Percentiles rank a stretch among this genome's conserved stretches.
Evolutionary conservation across 331 rosid genomes (phyloP).

Genomic region (Acacia pycnantha): DNA sequence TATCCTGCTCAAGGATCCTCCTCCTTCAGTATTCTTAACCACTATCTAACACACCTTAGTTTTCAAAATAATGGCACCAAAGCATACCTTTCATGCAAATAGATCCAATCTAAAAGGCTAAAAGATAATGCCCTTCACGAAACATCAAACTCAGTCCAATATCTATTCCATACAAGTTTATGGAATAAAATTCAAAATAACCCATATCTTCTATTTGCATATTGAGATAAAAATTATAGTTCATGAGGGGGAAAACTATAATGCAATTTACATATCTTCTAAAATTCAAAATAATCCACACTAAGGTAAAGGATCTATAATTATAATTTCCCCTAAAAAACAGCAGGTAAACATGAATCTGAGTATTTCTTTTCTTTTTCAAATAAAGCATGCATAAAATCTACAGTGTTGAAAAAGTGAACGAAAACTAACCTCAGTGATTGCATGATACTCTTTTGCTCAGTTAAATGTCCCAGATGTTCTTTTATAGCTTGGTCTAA

Average conservation of each 20-base stretch:
- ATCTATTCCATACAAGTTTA: background rate
- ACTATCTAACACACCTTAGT: background rate
- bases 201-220: background rate
- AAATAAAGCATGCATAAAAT: background rate
- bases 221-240: background rate
- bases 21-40: background rate
- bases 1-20: background rate
- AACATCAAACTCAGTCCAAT: background rate
- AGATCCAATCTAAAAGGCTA: slow-evolving; percentile 14
- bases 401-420: background rate
- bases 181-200: no score
- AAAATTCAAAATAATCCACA: background rate
- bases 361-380: background rate
- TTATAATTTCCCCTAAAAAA: background rate
- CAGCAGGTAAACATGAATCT: background rate
- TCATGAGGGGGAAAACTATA: background rate
- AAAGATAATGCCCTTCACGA: background rate
- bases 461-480: slow-evolving; percentile 41
- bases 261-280: background rate
- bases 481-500: slow-evolving; percentile 51
- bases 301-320: background rate
- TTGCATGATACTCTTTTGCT: slow-evolving; percentile 69
- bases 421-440: slow-evolving; percentile 59
- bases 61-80: background rate
- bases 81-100: background rate